A percentile compares a stretch with the other conserved stretches of the same genome.
Evolutionary conservation across 108 stramenopile genomes (phyloP).

Genomic region (Skeletonema tropicum): DNA sequence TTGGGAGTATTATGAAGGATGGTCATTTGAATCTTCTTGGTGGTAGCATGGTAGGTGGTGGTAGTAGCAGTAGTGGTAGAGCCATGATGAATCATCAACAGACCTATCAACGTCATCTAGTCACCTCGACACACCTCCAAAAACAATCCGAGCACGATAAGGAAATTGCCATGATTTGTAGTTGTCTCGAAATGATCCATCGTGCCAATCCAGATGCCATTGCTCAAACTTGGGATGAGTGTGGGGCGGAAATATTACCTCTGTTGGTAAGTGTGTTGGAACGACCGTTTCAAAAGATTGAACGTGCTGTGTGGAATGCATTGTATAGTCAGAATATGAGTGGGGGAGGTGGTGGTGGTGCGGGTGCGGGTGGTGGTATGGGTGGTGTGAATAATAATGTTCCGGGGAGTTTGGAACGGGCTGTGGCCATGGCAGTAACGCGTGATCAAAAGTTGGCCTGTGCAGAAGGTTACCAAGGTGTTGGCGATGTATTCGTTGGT

Average conservation of each 20-base stretch:
- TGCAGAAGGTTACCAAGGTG: conserved; percentile 61
- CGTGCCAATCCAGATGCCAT: conserved; percentile 58
- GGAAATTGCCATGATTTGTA: conserved; percentile 59
- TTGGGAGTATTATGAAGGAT: no score
- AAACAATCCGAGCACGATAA: conserved; percentile 49
- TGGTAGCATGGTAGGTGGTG: background rate
- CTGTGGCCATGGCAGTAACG: conserved; percentile 44
- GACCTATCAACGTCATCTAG: conserved; percentile 30
- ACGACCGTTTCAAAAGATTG: conserved; percentile 50
- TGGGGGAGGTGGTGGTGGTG: background rate
- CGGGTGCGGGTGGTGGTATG: background rate
- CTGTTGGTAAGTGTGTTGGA: conserved; percentile 54
- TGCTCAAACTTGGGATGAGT: conserved; percentile 58
- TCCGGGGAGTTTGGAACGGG: conserved; percentile 43
- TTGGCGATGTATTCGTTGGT: conserved; percentile 59
- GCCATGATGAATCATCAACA: conserved; percentile 19
- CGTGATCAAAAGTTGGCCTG: conserved; percentile 55
- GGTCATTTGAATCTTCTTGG: background rate
- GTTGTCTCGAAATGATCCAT: conserved; percentile 64
- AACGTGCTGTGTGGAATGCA: conserved; percentile 35
- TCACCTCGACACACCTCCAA: conserved; percentile 20
- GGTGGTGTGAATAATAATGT: conserved; percentile 18
- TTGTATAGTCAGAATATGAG: conserved; percentile 26
- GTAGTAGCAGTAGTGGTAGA: background rate
- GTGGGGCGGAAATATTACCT: conserved; percentile 50